A percentile compares a stretch with the other conserved stretches of the same genome.
phyloP scores from a whole-genome alignment of 2,329 filamentous ascomycete species.

The Mollisia scopiformis region DNA sequence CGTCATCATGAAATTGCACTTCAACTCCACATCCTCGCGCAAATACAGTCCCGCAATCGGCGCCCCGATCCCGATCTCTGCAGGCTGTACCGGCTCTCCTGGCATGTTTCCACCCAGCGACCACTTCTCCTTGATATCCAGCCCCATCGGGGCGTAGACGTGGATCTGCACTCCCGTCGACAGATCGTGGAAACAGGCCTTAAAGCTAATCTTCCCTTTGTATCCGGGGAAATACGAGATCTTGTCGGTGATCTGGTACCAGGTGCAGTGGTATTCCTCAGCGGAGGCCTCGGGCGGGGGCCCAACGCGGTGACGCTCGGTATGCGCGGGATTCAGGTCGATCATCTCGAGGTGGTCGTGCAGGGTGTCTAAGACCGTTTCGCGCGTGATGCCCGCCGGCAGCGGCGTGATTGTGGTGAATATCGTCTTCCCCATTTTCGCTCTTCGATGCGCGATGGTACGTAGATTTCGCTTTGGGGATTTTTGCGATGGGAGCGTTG shows the following conservation, averaged over 20 bases:
- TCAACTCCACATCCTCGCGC: constrained; percentile 80
- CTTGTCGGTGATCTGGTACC: constrained; percentile 80
- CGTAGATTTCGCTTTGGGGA: background rate
- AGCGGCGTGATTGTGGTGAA: constrained; percentile 81
- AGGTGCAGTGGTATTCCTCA: constrained; percentile 72
- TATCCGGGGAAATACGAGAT: constrained; percentile 73
- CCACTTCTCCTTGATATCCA: constrained; percentile 80
- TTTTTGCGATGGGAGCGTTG: too few species aligned
- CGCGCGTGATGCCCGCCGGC: constrained; percentile 66
- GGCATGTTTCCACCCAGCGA: constrained; percentile 70
- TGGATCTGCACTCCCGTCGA: constrained; percentile 77
- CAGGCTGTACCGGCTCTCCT: constrained; percentile 65
- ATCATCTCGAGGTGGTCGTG: constrained; percentile 81
- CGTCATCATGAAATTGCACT: constrained; percentile 75
- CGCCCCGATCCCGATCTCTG: constrained; percentile 67
- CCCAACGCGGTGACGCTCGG: constrained; percentile 67
- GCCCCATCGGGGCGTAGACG: constrained; percentile 77
- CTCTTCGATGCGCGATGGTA: background rate
- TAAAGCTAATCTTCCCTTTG: constrained; percentile 73
- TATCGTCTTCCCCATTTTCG: constrained; percentile 67
- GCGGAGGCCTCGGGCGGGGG: constrained; percentile 67
- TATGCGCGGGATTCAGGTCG: constrained; percentile 81
- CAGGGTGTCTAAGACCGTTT: constrained; percentile 73
- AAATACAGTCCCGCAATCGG: constrained; percentile 75
- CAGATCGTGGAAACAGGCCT: constrained; percentile 77